These are phyloP conservation scores for Dictyostelium purpureum DNA, from an alignment of 78 protist species.

Conservation along the genomic window DNA sequence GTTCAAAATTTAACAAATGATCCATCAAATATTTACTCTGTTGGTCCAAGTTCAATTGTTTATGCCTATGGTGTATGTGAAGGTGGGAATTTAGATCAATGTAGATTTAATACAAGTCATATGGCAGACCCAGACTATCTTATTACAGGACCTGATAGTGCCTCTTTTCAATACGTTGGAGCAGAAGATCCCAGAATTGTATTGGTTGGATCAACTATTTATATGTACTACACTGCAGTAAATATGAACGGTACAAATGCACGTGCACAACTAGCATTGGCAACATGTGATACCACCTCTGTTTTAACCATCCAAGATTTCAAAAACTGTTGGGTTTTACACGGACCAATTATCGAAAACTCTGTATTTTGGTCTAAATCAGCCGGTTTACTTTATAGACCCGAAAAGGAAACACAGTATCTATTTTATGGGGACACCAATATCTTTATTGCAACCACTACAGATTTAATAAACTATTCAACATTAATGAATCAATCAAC, in stretches of 20 bases:
- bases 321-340: neutral
- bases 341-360: neutral
- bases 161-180: neutral
- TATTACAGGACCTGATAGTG: neutral
- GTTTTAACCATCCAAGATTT: neutral
- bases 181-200: neutral
- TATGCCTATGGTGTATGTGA: neutral
- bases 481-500: neutral
- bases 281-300: neutral
- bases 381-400: neutral
- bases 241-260: neutral
- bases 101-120: neutral
- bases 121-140: neutral
- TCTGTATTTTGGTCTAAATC: neutral
- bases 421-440: neutral
- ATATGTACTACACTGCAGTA: neutral
- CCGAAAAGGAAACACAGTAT: neutral
- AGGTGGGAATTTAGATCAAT: neutral
- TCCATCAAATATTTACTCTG: neutral
- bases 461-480: neutral
- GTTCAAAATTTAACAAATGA: neutral
- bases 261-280: neutral
- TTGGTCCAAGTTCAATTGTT: conserved; percentile 1
- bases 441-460: neutral
- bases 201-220: neutral